These are phyloP conservation scores for Cladosporium sp. DNA, from an alignment of 2,329 filamentous ascomycete genomes.

Conservation along the genomic window DNA sequence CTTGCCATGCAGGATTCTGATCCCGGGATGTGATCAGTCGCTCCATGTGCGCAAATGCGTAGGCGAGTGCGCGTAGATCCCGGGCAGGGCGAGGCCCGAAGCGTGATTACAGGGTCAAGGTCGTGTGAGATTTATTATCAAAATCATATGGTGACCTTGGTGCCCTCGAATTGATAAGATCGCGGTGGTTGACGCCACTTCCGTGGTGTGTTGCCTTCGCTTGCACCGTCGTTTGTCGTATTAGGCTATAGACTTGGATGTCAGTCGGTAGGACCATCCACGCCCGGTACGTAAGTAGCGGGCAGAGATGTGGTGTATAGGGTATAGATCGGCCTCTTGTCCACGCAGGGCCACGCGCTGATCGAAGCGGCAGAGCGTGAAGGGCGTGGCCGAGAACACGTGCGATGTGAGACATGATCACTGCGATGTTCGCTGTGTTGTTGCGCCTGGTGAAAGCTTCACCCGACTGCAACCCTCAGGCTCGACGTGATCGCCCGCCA, in stretches of 20 bases:
- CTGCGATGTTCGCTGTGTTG: slow-evolving; percentile 3
- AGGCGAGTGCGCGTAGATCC: slow-evolving; percentile 7
- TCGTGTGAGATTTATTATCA: background rate
- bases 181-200: background rate
- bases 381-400: background rate
- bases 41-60: background rate
- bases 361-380: background rate
- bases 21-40: slow-evolving; percentile 5
- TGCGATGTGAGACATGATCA: slow-evolving; percentile 7
- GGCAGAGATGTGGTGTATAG: too few relatives aligned
- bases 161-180: background rate
- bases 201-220: background rate
- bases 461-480: slow-evolving; percentile 2
- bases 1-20: slow-evolving; percentile 3
- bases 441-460: slow-evolving; percentile 5
- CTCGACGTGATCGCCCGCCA: slow-evolving; percentile 6
- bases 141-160: background rate
- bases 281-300: too few relatives aligned
- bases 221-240: background rate
- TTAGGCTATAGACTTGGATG: background rate
- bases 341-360: background rate
- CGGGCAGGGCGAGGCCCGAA: background rate
- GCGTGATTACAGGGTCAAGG: slow-evolving; percentile 9
- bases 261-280: background rate
- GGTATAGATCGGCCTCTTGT: too few relatives aligned